These are phyloP conservation scores for Aspergillus unguis DNA, from an alignment of 2,329 filamentous ascomycete genomes.

Conservation along the genomic window DNA sequence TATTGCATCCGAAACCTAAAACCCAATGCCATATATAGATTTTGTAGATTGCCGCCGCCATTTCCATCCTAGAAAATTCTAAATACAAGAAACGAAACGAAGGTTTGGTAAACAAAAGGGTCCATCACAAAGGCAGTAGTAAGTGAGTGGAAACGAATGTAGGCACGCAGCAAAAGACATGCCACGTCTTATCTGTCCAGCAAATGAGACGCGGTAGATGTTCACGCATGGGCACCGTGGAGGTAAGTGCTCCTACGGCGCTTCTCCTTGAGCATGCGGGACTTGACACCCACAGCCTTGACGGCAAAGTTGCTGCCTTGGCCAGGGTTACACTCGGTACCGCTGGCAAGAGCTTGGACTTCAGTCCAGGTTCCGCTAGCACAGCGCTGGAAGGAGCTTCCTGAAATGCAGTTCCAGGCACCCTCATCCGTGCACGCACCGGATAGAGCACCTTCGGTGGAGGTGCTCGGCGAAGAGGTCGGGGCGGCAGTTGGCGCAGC, in stretches of 20 bases:
- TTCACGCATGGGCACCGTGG: conserved; percentile 23
- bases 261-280: conserved; percentile 26
- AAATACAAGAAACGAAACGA: conserved; percentile 5
- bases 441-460: conserved; percentile 36
- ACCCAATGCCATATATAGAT: neutral
- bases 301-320: conserved; percentile 26
- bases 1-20: neutral
- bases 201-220: conserved; percentile 6
- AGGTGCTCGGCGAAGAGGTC: conserved; percentile 2
- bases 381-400: conserved; percentile 59
- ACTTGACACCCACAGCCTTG: conserved; percentile 20
- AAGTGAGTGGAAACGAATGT: conserved; percentile 13
- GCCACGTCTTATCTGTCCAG: conserved; percentile 15
- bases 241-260: conserved; percentile 27
- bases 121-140: neutral
- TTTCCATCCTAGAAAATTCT: neutral
- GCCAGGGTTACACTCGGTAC: conserved; percentile 52
- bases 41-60: neutral
- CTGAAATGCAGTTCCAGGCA: conserved; percentile 57
- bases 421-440: conserved; percentile 54
- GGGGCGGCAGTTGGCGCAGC: conserved; percentile 2
- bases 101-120: neutral
- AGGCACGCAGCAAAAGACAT: neutral
- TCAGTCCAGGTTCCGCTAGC: conserved; percentile 57
- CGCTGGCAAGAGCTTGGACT: conserved; percentile 50